A percentile compares a stretch with the other conserved stretches of the same genome.
These are phyloP conservation scores for Alternaria sp. DNA, from an alignment of 2,329 filamentous ascomycete genomes.

Conservation along the genomic window DNA sequence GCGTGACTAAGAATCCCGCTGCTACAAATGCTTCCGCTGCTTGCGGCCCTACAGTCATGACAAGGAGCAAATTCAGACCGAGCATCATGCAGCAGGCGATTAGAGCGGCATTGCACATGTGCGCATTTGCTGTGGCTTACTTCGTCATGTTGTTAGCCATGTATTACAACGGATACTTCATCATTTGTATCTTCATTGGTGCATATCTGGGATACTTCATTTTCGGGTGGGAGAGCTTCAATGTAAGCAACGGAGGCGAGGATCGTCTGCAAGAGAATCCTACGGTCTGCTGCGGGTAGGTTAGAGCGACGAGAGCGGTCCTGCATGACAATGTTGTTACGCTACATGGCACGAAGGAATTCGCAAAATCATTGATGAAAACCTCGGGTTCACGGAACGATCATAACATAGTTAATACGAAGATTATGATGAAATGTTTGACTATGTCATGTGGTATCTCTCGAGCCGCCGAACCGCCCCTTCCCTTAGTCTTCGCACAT, in stretches of 20 bases:
- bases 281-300: constrained; percentile 49
- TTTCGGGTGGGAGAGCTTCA: constrained; percentile 50
- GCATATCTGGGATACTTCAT: constrained; percentile 49
- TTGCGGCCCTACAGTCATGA: not conserved
- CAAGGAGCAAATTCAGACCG: constrained; percentile 57
- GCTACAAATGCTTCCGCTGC: constrained; percentile 10
- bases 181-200: constrained; percentile 57
- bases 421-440: not conserved
- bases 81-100: constrained; percentile 72
- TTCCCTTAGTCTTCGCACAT: not conserved
- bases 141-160: constrained; percentile 78
- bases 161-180: constrained; percentile 76
- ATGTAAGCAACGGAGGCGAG: constrained; percentile 30
- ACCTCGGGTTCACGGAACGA: not conserved
- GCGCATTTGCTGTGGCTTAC: constrained; percentile 80
- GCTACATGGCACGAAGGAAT: not conserved
- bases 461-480: not conserved
- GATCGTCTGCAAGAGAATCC: constrained; percentile 48
- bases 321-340: not conserved
- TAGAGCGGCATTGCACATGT: constrained; percentile 73
- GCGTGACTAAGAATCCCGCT: constrained; percentile 23
- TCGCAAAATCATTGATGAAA: not conserved
- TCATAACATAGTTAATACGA: not conserved
- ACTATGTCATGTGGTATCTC: not conserved
- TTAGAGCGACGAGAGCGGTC: not conserved